phyloP scores from a whole-genome alignment of 371 early-diverging fungal species.

The Apophysomyces variabilis region DNA sequence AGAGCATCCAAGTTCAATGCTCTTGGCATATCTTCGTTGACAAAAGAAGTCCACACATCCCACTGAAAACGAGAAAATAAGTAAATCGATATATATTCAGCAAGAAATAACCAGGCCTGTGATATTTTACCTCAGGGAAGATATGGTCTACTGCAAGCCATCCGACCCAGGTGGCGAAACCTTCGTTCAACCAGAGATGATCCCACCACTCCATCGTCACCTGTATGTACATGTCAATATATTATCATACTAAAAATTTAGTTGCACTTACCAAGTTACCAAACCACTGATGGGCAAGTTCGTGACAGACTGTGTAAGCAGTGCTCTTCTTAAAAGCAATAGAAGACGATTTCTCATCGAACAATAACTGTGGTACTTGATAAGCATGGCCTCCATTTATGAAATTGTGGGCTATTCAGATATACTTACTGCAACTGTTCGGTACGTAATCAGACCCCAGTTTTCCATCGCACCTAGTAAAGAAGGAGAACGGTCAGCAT shows the following conservation, averaged over 20 bases:
- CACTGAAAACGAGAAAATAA: constrained; percentile 29
- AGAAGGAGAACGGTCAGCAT: background rate
- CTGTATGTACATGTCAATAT: background rate
- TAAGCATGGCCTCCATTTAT: background rate
- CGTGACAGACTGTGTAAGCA: constrained; percentile 90
- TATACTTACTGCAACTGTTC: constrained; percentile 60
- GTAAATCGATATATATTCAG: background rate
- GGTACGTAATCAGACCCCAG: constrained; percentile 92
- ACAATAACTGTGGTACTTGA: constrained; percentile 55
- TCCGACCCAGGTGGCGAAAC: constrained; percentile 94
- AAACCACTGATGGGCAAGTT: constrained; percentile 95
- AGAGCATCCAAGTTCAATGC: constrained; percentile 80
- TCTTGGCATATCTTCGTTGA: constrained; percentile 72
- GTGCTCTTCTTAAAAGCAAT: constrained; percentile 76
- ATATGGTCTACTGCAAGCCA: constrained; percentile 80
- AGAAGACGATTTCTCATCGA: constrained; percentile 71
- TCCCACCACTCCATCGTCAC: constrained; percentile 88
- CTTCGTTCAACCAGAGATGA: constrained; percentile 95
- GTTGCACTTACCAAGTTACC: constrained; percentile 72
- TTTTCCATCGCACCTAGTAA: constrained; percentile 82
- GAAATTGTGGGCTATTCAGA: background rate
- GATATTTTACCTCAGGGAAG: constrained; percentile 56
- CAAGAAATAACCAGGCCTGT: background rate
- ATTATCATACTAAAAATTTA: background rate
- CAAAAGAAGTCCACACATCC: constrained; percentile 83